Evolutionary conservation across 495 filamentous ascomycete genomes (phyloP), one percentile per base, ranked within the genome.

Genomic region (Tuber indicum): DNA sequence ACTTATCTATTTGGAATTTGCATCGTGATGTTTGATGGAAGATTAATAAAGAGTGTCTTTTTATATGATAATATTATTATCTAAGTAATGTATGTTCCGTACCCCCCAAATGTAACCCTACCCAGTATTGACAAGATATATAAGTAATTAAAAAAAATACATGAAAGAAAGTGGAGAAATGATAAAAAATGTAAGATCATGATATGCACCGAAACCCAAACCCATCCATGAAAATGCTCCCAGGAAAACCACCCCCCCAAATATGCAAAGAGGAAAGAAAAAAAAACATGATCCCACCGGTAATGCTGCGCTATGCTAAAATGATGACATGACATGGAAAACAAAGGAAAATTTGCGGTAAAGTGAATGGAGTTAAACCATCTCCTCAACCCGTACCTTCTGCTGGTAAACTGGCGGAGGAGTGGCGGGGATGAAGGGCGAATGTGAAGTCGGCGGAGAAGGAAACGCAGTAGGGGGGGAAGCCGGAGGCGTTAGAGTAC

Each of bases 121-220:
- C 49, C 52, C 52, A 62, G n/a, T 62, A 62, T 62, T 62, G 26
- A 62, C 52, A 62, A 62, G 47, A 58, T 58, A 14, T 58, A 58
- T n/a, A 3, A n/a, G 6, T 10, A 58, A 14, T 17, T 36, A 66
- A 66, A 66, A 36, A 66, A 66, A 14, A 36, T 62, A 66, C 58
- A 66, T 32, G 58, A 66, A 66, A 36, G 58, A 66, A 66, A 32
- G 58, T 36, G 36, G 16, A 36, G 26, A 36, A 36, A 26, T 19
- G 12, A 21, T 16, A 62, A 26, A 62, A 62, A 62, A 26, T 14
- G 14, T 36, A 6, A 66, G 58, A 66, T 8, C 26, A 26, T 17
- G 58, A 66, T 66, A 66, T 66, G 26, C 26, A 66, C 58, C 58
- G 58, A 66, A 66, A 66, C 58, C 58, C 32, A 12, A 62, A 62